Base-by-base conservation (phyloP, 1,284 basidiomycete species). In the Termitomyces sp. region DNA sequence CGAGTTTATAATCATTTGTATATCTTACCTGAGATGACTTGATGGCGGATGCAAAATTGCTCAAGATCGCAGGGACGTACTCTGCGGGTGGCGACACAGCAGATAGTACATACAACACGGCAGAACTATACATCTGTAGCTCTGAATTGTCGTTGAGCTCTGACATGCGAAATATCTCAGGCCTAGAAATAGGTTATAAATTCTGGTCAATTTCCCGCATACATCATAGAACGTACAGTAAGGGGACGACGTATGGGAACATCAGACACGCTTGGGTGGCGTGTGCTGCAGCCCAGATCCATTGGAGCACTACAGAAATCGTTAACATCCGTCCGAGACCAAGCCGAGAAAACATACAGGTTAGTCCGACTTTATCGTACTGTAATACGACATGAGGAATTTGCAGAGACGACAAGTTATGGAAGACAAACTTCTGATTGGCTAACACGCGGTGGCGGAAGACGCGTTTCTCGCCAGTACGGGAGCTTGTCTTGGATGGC, bases 301-400 rank as follows among this genome's bases (percentile, higher is more conserved):
- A 91, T 60, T 86, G 78, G 24, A 93, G 66, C 55, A 91, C 87
- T 89, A 49, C n/a, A 18, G 56, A 42, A 55, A 54, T 48, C 46
- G 57, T 66, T 57, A 63, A 62, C 24, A 46, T 40, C 21, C 33
- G 24, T 47, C 30, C 26, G 43, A 41, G n/a, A 3, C 16, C 13
- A 46, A 24, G 13, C 34, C 26, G 37, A 44, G 16, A 42, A 31
- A 13, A 52, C 81, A 63, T 67, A 89, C 88, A 70, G 19, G 88
- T 88, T 53, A 91, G 70, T 10, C 89, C 87, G 52, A 91, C 83
- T 72, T 90, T 93, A 71, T 97, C 93, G 67, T 96, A 96, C 73
- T 83, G 60, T 38, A 67, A 70, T 53, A 52, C 38, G 37, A 7
- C 13, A 10, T 48, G 47, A 56, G 51, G 54, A 58, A 45, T 52